phyloP scores from a whole-genome alignment of 225 moss, liverwort and hornwort species.

The Neckera pumila region DNA sequence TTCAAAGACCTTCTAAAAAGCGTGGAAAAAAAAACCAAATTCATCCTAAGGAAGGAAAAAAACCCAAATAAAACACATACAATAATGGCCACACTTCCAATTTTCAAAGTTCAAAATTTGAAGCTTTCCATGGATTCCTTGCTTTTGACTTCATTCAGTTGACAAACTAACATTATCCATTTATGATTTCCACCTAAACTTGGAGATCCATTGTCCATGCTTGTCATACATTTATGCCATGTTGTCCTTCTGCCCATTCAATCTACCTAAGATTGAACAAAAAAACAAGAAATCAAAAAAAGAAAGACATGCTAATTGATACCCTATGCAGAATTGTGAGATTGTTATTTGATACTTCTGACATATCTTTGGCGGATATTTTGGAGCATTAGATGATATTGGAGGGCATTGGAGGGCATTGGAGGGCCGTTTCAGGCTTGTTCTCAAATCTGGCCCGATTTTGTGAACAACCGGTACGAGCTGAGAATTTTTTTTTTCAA shows the following conservation, averaged over 20 bases:
- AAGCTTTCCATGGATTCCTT: rapidly evolving
- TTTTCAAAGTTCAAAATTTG: not conserved
- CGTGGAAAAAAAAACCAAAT: not conserved
- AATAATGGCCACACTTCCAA: rapidly evolving
- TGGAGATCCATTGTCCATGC: rapidly evolving
- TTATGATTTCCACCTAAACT: not conserved
- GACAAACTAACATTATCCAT: not conserved
- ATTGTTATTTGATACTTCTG: too few species aligned
- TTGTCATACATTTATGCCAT: not conserved
- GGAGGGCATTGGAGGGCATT: too few species aligned
- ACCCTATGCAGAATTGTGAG: not conserved
- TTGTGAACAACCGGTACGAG: too few species aligned
- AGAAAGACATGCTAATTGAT: not conserved
- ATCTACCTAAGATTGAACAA: not conserved
- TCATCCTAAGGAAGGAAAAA: rapidly evolving
- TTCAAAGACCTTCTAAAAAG: rapidly evolving
- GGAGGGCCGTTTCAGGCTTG: too few species aligned
- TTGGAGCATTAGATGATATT: too few species aligned
- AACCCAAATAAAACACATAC: rapidly evolving
- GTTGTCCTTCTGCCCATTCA: not conserved
- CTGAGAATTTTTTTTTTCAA: too few species aligned
- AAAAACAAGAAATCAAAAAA: not conserved
- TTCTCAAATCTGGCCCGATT: too few species aligned
- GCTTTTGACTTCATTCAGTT: not conserved
- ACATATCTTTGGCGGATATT: too few species aligned